phyloP scores from a whole-genome alignment of 1,284 basidiomycete species.

The Mycosarcoma maydis region DNA sequence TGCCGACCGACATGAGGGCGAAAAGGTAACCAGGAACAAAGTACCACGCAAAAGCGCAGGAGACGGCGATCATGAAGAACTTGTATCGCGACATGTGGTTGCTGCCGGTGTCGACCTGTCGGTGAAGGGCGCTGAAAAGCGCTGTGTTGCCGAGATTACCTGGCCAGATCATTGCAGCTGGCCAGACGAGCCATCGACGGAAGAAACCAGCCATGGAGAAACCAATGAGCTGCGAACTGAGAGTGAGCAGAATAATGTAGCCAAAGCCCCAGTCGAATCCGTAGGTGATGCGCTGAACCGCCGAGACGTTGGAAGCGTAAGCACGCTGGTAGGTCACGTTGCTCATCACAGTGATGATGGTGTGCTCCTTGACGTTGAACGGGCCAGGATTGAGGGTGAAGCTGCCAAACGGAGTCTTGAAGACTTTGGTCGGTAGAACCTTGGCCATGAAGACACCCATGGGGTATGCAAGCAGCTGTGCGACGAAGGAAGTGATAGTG shows the following conservation, averaged over 20 bases:
- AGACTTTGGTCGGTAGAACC: conserved; percentile 47
- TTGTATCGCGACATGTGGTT: conserved; percentile 69
- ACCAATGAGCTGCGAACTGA: conserved; percentile 69
- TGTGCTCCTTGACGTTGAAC: conserved; percentile 64
- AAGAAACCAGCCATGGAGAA: conserved; percentile 59
- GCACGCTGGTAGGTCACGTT: conserved; percentile 67
- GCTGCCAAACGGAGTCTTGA: conserved; percentile 49
- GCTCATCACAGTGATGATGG: conserved; percentile 66
- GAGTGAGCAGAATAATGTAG: conserved; percentile 68
- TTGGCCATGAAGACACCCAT: conserved; percentile 48
- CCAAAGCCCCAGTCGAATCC: conserved; percentile 63
- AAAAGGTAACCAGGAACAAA: conserved; percentile 62
- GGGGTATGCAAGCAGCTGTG: conserved; percentile 56
- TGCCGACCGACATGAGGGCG: conserved; percentile 52
- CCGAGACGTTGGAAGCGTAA: conserved; percentile 67
- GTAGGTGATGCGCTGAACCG: conserved; percentile 48
- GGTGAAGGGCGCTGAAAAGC: conserved; percentile 58
- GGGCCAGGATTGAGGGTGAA: conserved; percentile 61
- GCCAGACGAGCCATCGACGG: conserved; percentile 59
- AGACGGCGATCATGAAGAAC: conserved; percentile 52
- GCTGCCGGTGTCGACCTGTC: conserved; percentile 37
- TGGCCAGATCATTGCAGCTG: conserved; percentile 64
- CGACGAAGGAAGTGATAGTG: conserved; percentile 52
- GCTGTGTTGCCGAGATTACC: conserved; percentile 53
- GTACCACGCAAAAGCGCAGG: conserved; percentile 51